Base-by-base conservation (phyloP, 2,329 filamentous ascomycete genomes). In the Phialemonium atrogriseum region DNA sequence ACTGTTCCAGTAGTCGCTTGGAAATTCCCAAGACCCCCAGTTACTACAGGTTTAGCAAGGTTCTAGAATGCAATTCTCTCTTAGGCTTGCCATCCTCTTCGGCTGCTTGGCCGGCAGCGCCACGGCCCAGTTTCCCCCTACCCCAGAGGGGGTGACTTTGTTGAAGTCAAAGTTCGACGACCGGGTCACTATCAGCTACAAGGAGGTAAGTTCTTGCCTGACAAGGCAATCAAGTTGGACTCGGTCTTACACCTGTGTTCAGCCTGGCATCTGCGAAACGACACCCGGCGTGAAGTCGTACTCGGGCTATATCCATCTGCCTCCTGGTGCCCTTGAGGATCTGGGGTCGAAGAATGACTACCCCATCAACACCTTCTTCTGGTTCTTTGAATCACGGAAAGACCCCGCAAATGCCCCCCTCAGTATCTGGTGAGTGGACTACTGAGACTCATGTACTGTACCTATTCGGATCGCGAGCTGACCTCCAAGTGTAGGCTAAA, bases 351-450 rank as follows among this genome's bases (percentile, higher is more conserved):
- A 37, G 64, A 52, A 58, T 18, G 41, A 56, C 24, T 68, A 66
- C 38, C 51, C 59, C 39, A 73, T 76, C 47, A 76, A 77, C 45
- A 73, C 69, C 8, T 78, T 77, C 51, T 80, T 79, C 52, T 76
- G 73, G 70, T 79, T 77, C 46, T 70, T 79, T 38, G 73, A 77
- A 44, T 60, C 73, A 10, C 61, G 70, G 22, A 35, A 37, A 27
- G 32, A 38, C 26, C 38, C 46, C 16, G 34, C 32, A 13, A 40
- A 38, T n/a, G 55, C 54, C 0, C 56, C 56, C 2, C 42, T 58
- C 3, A 49, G 50, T 2, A 35, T 56, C 2, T 61, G 56, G 49
- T n/a, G n/a, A n/a, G n/a, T n/a, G n/a, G n/a, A n/a, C n/a, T n/a
- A n/a, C n/a, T n/a, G n/a, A n/a, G n/a, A n/a, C n/a, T n/a, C n/a